Percentiles rank a stretch among this genome's conserved stretches.
Evolutionary conservation across 2,329 filamentous ascomycete genomes (phyloP).

Genomic region (Pyrenochaeta sp.): DNA sequence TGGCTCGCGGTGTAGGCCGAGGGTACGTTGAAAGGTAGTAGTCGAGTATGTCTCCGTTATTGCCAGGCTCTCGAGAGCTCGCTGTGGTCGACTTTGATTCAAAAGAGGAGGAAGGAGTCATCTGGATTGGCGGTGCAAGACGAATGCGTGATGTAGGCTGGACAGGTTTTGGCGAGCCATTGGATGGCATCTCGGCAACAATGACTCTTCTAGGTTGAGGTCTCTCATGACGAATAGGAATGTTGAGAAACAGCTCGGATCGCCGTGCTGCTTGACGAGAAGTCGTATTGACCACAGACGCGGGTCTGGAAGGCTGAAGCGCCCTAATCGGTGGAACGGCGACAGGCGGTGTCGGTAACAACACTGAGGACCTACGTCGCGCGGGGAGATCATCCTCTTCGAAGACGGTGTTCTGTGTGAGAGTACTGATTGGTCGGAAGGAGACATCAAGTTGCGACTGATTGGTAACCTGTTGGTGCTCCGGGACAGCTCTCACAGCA

Average conservation of each 20-base stretch:
- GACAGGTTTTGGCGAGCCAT: conserved; percentile 16
- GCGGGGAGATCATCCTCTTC: conserved; percentile 44
- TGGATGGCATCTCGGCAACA: conserved; percentile 9
- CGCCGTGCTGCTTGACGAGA: conserved; percentile 14
- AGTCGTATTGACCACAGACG: conserved; percentile 16
- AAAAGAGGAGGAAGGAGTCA: conserved; percentile 20
- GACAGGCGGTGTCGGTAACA: conserved; percentile 43
- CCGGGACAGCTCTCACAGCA: conserved; percentile 6
- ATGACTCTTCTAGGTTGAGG: conserved; percentile 27
- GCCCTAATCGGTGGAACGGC: conserved; percentile 45
- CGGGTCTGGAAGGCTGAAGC: conserved; percentile 39
- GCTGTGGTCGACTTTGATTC: conserved; percentile 27
- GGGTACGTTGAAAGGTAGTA: conserved; percentile 45
- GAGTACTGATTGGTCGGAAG: conserved; percentile 39
- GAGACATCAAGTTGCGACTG: conserved; percentile 11
- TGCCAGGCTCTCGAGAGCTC: conserved; percentile 30
- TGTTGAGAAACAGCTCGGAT: conserved; percentile 42
- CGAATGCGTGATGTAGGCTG: conserved; percentile 12
- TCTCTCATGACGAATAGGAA: conserved; percentile 42
- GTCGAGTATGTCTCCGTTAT: conserved; percentile 45
- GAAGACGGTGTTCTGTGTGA: conserved; percentile 49
- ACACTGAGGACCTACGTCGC: conserved; percentile 35
- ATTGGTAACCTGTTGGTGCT: conserved; percentile 14
- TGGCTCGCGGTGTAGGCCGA: conserved; percentile 22
- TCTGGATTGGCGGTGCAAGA: conserved; percentile 23